Percentiles rank a stretch among this genome's conserved stretches.
Evolutionary conservation across 176 grass and related monocot genomes (phyloP).

Genomic region (Phyllostachys edulis): DNA sequence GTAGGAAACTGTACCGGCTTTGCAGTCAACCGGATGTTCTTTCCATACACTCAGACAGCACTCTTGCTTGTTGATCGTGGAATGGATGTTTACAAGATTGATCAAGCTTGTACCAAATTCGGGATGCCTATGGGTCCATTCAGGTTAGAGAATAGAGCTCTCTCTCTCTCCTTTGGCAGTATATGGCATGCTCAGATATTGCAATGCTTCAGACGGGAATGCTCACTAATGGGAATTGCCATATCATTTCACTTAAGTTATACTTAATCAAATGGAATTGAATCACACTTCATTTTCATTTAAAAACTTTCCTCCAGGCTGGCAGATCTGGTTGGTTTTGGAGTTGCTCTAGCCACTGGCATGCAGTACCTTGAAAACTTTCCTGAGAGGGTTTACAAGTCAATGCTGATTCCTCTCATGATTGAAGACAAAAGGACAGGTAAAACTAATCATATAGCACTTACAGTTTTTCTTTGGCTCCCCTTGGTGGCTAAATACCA

Average conservation of each 20-base stretch:
- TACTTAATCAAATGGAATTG: too few relatives aligned
- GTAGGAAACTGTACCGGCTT: slow-evolving; percentile 86
- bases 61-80: slow-evolving; percentile 78
- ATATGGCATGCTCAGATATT: too few relatives aligned
- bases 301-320: slow-evolving; percentile 29
- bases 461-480: too few relatives aligned
- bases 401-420: slow-evolving; percentile 83
- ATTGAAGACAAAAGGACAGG: slow-evolving; percentile 80
- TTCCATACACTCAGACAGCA: slow-evolving; percentile 86
- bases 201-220: too few relatives aligned
- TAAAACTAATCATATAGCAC: slow-evolving; percentile 30
- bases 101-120: slow-evolving; percentile 83
- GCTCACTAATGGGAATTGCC: too few relatives aligned
- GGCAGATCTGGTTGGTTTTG: slow-evolving; percentile 88
- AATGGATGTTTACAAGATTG: slow-evolving; percentile 89
- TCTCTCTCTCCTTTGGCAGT: too few relatives aligned
- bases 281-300: too few relatives aligned
- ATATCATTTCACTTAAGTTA: too few relatives aligned
- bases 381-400: slow-evolving; percentile 85
- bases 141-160: slow-evolving; percentile 49
- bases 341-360: slow-evolving; percentile 72
- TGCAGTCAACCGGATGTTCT: slow-evolving; percentile 97
- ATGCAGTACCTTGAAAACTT: slow-evolving; percentile 88
- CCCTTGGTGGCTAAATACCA: too few relatives aligned
- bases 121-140: slow-evolving; percentile 99